A percentile compares a stretch with the other conserved stretches of the same genome.
Conservation (phyloP, 352 stramenopile genomes). For the Pythium sp. region DNA sequence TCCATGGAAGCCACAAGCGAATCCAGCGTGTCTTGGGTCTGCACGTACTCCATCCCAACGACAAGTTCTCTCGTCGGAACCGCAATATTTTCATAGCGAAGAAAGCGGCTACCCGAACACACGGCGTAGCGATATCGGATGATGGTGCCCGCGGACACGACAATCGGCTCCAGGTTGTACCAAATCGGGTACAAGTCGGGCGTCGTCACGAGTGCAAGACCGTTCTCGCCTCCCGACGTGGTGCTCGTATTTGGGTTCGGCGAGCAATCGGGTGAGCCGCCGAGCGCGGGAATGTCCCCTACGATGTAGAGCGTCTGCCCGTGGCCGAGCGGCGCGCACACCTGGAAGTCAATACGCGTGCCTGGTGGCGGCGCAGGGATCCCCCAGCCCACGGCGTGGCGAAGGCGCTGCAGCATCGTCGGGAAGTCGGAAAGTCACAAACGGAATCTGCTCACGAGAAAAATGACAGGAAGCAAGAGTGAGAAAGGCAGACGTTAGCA, state of each 20-base stretch:
- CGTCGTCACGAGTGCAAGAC: conserved; percentile 82
- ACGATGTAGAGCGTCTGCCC: conserved; percentile 83
- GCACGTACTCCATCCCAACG: conserved; percentile 52
- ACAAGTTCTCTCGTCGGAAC: conserved; percentile 46
- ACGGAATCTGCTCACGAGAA: background rate
- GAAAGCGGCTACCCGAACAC: conserved; percentile 74
- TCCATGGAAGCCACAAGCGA: conserved; percentile 18
- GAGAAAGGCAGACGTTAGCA: background rate
- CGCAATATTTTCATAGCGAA: conserved; percentile 66
- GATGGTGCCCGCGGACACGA: conserved; percentile 55
- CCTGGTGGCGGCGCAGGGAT: conserved; percentile 50
- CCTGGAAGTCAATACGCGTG: conserved; percentile 81
- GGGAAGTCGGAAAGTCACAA: background rate
- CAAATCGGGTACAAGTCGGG: conserved; percentile 86
- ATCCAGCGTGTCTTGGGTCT: conserved; percentile 79
- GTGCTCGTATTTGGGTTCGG: conserved; percentile 39
- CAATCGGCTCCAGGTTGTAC: conserved; percentile 85
- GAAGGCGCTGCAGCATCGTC: conserved; percentile 78
- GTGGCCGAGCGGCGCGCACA: conserved; percentile 69
- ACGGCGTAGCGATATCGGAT: conserved; percentile 86
- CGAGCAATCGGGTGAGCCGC: conserved; percentile 53
- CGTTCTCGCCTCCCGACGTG: conserved; percentile 33
- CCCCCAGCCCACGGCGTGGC: conserved; percentile 75
- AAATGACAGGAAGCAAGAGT: background rate
- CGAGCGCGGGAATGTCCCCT: conserved; percentile 64